Evolutionary conservation across 129 eudicot genomes (phyloP), one percentile per base, ranked within the genome.

Genomic region (Chrysanthemum makinoi): DNA sequence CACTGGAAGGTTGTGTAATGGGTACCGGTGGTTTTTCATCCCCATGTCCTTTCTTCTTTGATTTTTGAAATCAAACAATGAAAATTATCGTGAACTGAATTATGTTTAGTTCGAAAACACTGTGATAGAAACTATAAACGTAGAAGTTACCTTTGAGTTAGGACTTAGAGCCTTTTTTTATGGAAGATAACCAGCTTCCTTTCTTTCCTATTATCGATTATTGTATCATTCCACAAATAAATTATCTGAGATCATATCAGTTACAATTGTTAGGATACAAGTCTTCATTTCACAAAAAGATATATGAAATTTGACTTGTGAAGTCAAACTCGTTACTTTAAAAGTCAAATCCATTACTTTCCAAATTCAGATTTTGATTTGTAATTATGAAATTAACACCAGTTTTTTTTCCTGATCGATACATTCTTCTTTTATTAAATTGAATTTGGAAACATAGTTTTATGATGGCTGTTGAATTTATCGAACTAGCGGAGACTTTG

Each of bases 91-190:
- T 11, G 54, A 57, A 47, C n/a, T 65, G 61, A 26, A 28, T 61
- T 51, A 16, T 26, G 35, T 65, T 53, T 65, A 65, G 71, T 43
- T 73, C 17, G 2, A 51, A 19, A 35, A 51, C 19, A 65, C 3
- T 62, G 63, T 12, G 52, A 74, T 17, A n/a, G 18, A 35, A 35
- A 35, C 44, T 6, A 16, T n/a, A 8, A 50, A 20, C 43, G 6
- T 8, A 20, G 11, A 70, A 35, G 52, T 35, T 39, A 44, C 83
- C 85, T 89, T 85, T 72, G 98, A 82, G 68, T 71, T 78, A 70
- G 91, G 86, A 77, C 88, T 78, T 7, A 93, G 75, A 72, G 97
- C 97, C 62, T n/a, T 94, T 89, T 80, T 89, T 94, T 20, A 94
- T 77, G 17, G 97, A 91, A 56, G 89, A 84, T 60, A 89, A 82